Evolutionary conservation across 139 green algal species (phyloP).

Genomic region (Monoraphidium neglectum): DNA sequence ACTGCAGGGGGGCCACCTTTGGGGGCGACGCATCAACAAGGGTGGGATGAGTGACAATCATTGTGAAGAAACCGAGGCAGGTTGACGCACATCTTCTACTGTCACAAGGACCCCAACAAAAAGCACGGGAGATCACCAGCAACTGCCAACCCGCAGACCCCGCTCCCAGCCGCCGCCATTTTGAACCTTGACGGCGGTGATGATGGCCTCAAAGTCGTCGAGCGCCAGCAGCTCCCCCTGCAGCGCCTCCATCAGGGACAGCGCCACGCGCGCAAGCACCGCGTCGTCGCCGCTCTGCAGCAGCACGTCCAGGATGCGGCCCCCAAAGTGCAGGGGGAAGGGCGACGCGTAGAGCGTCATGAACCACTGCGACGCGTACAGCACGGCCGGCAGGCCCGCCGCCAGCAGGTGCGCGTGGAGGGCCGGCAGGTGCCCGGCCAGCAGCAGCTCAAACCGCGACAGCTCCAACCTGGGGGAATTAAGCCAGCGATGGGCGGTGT

Average conservation of each 20-base stretch:
- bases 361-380: slow-evolving; percentile 91
- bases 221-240: slow-evolving; percentile 66
- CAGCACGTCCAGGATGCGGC: slow-evolving; percentile 89
- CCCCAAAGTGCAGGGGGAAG: slow-evolving; percentile 81
- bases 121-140: neutral
- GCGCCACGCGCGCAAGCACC: slow-evolving; percentile 58
- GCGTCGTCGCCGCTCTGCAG: slow-evolving; percentile 47
- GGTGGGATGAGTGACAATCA: neutral
- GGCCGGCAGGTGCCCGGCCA: slow-evolving; percentile 39
- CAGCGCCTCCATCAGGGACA: slow-evolving; percentile 73
- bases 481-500: too few relatives aligned
- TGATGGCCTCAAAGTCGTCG: slow-evolving; percentile 86
- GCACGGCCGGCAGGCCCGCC: slow-evolving; percentile 70
- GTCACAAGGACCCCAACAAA: neutral
- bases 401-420: slow-evolving; percentile 62
- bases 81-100: too few relatives aligned
- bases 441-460: slow-evolving; percentile 46
- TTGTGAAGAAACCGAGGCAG: too few relatives aligned
- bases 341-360: slow-evolving; percentile 90
- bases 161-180: neutral
- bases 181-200: slow-evolving; percentile 83
- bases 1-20: slow-evolving; percentile 66
- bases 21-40: slow-evolving; percentile 46
- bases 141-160: neutral
- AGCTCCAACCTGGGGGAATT: slow-evolving; percentile 30